Evolutionary conservation across 164 flowering plant species (phyloP).

Genomic region (Kingdonia uniflora): DNA sequence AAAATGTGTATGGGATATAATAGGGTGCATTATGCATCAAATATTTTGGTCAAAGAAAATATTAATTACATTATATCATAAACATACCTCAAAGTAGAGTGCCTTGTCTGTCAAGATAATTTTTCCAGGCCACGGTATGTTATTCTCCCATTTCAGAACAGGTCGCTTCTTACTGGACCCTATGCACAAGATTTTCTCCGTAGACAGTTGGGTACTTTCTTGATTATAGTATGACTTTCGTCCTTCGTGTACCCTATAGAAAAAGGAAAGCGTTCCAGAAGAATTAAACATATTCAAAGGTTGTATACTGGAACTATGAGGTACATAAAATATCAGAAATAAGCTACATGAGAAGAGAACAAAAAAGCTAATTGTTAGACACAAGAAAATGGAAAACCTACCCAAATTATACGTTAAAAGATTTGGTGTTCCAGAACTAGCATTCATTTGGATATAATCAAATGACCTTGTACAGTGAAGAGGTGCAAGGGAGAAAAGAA

Average conservation of each 20-base stretch:
- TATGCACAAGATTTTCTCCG: constrained; percentile 61
- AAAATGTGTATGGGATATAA: too few species aligned
- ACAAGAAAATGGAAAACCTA: too few species aligned
- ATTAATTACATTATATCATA: neutral
- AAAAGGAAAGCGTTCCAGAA: constrained; percentile 6
- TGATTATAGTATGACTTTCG: constrained; percentile 44
- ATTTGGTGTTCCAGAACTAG: too few species aligned
- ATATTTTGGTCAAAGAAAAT: too few species aligned
- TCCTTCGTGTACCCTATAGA: constrained; percentile 71
- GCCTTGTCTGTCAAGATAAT: constrained; percentile 76
- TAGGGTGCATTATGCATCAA: too few species aligned
- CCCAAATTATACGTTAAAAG: too few species aligned
- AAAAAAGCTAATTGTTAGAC: neutral
- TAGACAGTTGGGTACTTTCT: constrained; percentile 25
- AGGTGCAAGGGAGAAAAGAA: neutral
- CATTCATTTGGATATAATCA: too few species aligned
- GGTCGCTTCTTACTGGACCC: constrained; percentile 77
- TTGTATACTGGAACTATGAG: neutral
- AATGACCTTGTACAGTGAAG: too few species aligned
- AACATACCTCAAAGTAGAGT: constrained; percentile 83
- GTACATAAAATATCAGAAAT: neutral
- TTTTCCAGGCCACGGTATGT: constrained; percentile 94
- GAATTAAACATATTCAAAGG: neutral
- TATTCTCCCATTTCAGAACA: constrained; percentile 87
- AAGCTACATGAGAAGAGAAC: neutral